phyloP scores from a whole-genome alignment of 768 basidiomycete genomes.

The Gloeophyllum trabeum region DNA sequence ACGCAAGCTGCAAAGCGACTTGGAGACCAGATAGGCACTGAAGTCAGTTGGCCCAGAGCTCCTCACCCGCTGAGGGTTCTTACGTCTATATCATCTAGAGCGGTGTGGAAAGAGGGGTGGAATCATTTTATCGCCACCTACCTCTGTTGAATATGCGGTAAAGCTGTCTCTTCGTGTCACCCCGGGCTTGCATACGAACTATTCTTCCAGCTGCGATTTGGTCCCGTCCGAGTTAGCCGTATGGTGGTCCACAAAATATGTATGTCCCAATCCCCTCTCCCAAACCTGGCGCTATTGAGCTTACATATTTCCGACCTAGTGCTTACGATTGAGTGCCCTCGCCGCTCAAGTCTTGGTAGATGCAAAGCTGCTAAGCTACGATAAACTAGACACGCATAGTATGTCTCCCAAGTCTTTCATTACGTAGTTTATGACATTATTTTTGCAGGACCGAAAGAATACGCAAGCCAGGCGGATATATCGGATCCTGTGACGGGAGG shows the following conservation, averaged over 20 bases:
- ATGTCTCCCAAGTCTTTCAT: neutral
- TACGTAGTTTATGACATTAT: neutral
- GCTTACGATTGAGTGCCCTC: slow-evolving; percentile 38
- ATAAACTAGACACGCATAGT: slow-evolving; percentile 21
- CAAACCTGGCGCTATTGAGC: neutral
- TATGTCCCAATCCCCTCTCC: slow-evolving; percentile 10
- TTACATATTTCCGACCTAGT: slow-evolving; percentile 16
- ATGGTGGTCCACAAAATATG: slow-evolving; percentile 47
- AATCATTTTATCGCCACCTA: slow-evolving; percentile 48
- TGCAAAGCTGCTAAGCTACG: slow-evolving; percentile 28
- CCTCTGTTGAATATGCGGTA: slow-evolving; percentile 49
- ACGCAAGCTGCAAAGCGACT: slow-evolving; percentile 35
- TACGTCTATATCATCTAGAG: slow-evolving; percentile 29
- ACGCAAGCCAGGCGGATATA: slow-evolving; percentile 13
- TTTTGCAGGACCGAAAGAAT: neutral
- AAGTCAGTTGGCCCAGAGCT: slow-evolving; percentile 27
- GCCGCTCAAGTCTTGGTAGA: slow-evolving; percentile 40
- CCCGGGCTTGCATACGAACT: neutral
- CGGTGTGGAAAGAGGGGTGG: slow-evolving; percentile 34
- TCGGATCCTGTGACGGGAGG: slow-evolving; percentile 33
- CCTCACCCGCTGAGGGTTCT: too few relatives aligned
- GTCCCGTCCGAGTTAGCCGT: slow-evolving; percentile 37
- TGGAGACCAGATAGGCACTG: slow-evolving; percentile 37
- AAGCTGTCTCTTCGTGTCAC: slow-evolving; percentile 4
- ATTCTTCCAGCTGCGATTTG: slow-evolving; percentile 40